Evolutionary conservation across 371 early-diverging fungal genomes (phyloP), one percentile per base, ranked within the genome.

Genomic region (Quaeritorhiza haematococci): DNA sequence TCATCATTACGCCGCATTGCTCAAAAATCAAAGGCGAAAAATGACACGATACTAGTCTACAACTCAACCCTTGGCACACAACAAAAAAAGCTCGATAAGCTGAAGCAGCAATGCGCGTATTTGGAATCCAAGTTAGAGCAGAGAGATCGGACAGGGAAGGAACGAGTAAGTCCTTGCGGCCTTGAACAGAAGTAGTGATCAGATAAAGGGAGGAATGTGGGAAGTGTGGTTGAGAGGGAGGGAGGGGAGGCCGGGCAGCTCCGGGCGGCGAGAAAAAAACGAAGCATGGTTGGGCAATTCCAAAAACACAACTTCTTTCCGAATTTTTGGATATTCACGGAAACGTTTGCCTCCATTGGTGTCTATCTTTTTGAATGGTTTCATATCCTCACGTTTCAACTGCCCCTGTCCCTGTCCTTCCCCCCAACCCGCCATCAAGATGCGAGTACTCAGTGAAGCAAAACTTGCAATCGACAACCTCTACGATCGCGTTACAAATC

Each of bases 401-500:
- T 58, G 29, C 53, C 41, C 21, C 41, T 19, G 49, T 48, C 26
- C 27, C 21, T 21, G 13, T 32, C 53, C 19, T 7, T 29, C 10
- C 41, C 21, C 24, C 23, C 15, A 26, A 7, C 34, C 33, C 4
- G 21, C 15, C 24, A n/a, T 26, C 10, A 46, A 78, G 73, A 66
- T 72, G 69, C 66, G 80, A 4, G 66, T 76, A 50, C 62, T 78
- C 3, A 61, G 74, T 19, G 81, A 76, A 55, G 66, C 76, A 2
- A 80, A 80, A 48, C 65, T 80, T 8, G 80, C 80, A 7, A 80
- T 80, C 46, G 64, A 76, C 68, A 75, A 80, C 63, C 59, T 80
- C 38, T 76, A 58, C 52, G 75, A 78, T 38, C 69, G 80, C 23
- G 52, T 72, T 17, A 35, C 56, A 13, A 51, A 48, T 8, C 66